Conservation (phyloP, 129 eudicot genomes). For the Silybum marianum region DNA sequence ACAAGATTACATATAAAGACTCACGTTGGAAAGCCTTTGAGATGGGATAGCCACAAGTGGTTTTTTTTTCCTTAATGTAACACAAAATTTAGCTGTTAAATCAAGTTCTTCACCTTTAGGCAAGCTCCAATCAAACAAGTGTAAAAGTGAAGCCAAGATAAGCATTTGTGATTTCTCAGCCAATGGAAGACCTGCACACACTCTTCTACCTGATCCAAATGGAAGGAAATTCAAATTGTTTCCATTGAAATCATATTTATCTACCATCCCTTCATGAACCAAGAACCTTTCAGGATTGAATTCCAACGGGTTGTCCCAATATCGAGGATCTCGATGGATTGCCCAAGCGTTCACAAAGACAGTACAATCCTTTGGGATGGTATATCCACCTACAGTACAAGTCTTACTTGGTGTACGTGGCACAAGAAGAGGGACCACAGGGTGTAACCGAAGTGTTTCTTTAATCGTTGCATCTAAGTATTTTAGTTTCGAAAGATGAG, state of each 20-base stretch:
- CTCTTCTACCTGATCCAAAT: conserved; percentile 27
- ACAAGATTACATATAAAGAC: background rate
- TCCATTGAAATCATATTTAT: conserved; percentile 7
- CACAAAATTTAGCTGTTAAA: background rate
- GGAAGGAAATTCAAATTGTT: conserved; percentile 13
- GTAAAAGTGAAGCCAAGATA: conserved; percentile 11
- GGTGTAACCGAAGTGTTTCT: background rate
- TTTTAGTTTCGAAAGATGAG: conserved; percentile 12
- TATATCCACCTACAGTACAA: conserved; percentile 11
- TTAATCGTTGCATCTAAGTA: conserved; percentile 20
- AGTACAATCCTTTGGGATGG: conserved; percentile 17
- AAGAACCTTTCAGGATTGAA: conserved; percentile 22
- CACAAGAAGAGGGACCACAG: conserved; percentile 2
- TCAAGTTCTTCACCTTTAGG: conserved; percentile 3
- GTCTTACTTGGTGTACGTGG: conserved; percentile 14
- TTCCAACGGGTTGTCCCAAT: conserved; percentile 18
- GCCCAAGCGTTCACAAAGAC: conserved; percentile 25
- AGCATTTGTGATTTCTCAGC: background rate
- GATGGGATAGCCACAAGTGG: conserved; percentile 16
- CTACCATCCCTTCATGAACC: too few relatives aligned
- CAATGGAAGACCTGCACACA: background rate
- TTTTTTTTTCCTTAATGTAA: background rate
- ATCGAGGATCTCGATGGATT: conserved; percentile 20
- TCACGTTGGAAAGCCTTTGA: conserved; percentile 3
- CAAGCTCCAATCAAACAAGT: conserved; percentile 20